phyloP scores from a whole-genome alignment of 2,329 filamentous ascomycete species.

The Alternaria postmessia region DNA sequence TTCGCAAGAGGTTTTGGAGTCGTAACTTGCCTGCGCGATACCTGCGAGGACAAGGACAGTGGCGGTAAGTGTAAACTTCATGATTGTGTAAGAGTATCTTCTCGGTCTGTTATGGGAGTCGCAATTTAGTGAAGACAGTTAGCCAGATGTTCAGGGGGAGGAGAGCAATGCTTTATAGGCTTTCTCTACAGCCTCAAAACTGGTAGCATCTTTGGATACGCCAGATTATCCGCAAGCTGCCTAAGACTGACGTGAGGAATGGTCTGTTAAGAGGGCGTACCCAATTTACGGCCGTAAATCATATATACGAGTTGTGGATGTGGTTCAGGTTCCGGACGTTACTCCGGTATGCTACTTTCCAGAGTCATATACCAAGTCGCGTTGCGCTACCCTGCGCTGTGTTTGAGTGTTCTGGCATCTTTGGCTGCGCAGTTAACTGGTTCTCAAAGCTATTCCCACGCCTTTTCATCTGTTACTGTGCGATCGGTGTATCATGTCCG shows the following conservation, averaged over 20 bases:
- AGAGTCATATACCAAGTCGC: no score
- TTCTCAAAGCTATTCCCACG: neutral
- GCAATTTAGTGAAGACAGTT: neutral
- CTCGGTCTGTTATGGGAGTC: neutral
- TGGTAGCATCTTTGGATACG: neutral
- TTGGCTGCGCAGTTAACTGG: neutral
- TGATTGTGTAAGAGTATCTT: neutral
- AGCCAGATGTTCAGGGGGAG: neutral
- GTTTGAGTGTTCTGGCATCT: neutral
- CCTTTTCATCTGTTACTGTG: neutral
- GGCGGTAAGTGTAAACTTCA: neutral
- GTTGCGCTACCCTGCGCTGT: no score
- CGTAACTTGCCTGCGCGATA: neutral
- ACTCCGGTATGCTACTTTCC: neutral
- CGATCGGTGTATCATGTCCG: neutral
- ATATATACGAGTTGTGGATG: neutral
- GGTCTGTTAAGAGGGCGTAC: neutral
- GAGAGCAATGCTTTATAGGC: neutral
- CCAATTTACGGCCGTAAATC: neutral
- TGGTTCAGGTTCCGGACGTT: neutral
- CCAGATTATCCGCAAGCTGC: neutral
- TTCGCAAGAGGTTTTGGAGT: neutral
- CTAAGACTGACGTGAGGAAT: no score
- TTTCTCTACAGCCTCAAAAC: neutral
- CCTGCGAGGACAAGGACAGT: neutral